Conservation (phyloP, 2,329 filamentous ascomycete genomes). For the Colletotrichum zoysiae region DNA sequence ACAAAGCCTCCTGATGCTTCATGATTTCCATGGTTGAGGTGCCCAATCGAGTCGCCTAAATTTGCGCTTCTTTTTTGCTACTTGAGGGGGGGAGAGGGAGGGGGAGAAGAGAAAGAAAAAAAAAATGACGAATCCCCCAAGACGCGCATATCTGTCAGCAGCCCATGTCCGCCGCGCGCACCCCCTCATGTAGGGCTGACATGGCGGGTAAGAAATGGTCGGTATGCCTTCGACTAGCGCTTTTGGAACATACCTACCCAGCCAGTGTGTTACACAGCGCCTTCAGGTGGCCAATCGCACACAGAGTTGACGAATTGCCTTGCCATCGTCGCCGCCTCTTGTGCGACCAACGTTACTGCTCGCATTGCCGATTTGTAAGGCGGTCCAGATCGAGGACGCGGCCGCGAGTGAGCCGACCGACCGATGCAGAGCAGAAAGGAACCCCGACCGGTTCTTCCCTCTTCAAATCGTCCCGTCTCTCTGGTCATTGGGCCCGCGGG, state of each 20-base stretch:
- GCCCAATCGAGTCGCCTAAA: conserved; percentile 8
- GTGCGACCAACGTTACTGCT: neutral
- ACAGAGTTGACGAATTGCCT: neutral
- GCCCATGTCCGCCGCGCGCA: neutral
- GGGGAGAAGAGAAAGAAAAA: no score
- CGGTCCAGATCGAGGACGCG: conserved; percentile 8
- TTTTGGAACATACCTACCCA: conserved; percentile 11
- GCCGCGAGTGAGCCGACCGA: neutral
- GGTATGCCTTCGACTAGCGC: conserved; percentile 7
- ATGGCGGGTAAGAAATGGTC: conserved; percentile 11
- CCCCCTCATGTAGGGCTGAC: conserved; percentile 34
- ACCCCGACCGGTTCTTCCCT: neutral
- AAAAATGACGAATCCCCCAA: no score
- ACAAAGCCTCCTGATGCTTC: neutral
- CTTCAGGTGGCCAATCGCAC: neutral
- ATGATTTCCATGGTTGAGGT: neutral
- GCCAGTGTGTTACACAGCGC: conserved; percentile 32
- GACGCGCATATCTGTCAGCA: neutral
- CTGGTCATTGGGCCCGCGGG: conserved; percentile 8
- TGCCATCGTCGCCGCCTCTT: conserved; percentile 15
- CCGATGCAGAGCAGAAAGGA: neutral
- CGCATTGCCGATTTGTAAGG: neutral
- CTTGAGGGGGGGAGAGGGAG: no score
- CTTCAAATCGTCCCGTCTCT: conserved; percentile 9
- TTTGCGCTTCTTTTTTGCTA: no score